These are phyloP conservation scores for Prototheca cutis DNA, from an alignment of 163 green algal genomes.

Conservation along the genomic window DNA sequence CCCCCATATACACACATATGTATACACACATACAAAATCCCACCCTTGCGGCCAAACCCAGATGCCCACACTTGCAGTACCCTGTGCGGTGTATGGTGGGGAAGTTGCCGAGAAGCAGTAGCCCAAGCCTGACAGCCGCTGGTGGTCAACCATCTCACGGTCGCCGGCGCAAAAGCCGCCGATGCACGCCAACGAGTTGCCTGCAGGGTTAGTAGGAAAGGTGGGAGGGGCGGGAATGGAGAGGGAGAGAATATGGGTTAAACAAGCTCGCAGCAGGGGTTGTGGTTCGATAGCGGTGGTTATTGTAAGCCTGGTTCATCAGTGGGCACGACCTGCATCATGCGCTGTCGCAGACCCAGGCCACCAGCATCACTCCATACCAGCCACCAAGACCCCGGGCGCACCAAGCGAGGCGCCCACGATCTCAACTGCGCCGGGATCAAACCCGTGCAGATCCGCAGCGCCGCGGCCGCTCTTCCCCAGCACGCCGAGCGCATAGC, in stretches of 20 bases:
- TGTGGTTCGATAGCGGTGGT: no score
- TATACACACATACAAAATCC: no score
- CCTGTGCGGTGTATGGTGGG: constrained; percentile 62
- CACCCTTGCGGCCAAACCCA: no score
- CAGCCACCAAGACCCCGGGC: not conserved
- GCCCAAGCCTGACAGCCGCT: constrained; percentile 72
- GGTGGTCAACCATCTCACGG: constrained; percentile 81
- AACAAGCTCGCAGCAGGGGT: no score
- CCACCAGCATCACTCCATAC: not conserved
- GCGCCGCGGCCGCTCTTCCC: constrained; percentile 72
- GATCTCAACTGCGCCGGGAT: constrained; percentile 46
- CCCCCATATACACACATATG: no score
- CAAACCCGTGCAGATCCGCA: constrained; percentile 73
- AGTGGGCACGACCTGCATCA: no score
- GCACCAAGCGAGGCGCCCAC: constrained; percentile 36
- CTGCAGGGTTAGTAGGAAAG: constrained; percentile 26
- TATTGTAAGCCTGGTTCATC: no score
- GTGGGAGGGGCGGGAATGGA: not conserved
- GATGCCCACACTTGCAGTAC: constrained; percentile 9
- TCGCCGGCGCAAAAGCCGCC: constrained; percentile 88
- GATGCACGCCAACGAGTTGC: constrained; percentile 68
- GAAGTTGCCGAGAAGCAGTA: constrained; percentile 95
- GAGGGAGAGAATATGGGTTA: no score
- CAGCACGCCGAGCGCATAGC: constrained; percentile 78
- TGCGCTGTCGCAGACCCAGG: no score